Evolutionary conservation across 2,329 filamentous ascomycete species (phyloP), one percentile per base, ranked within the genome.

Genomic region (Amauroascus niger): DNA sequence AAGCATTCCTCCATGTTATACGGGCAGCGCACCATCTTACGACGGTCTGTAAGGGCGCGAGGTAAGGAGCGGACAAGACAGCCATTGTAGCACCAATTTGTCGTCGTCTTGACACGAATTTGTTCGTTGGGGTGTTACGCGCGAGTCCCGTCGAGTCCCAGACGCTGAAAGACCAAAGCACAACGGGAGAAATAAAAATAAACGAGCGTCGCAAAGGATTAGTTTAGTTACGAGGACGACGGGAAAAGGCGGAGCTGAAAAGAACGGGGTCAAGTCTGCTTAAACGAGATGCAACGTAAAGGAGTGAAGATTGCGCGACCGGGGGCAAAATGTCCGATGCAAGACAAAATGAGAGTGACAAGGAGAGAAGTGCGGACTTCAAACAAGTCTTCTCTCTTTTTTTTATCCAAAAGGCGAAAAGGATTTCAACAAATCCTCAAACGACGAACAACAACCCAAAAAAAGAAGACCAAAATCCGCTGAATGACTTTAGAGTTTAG

Each of bases 1-100:
- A 62, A 28, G 69, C 39, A 3, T 64, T 63, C 50, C 62, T 65
- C 66, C 68, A 71, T 43, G 65, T 57, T 8, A 46, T 24, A n/a
- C 53, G 52, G 4, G 55, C 52, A 4, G 14, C 14, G 13, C 6
- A 32, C 51, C 51, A 53, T 20, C 35, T 33, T 41, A 48, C 20
- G 18, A 43, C 13, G 35, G 26, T 13, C 16, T 9, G 16, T 13
- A 48, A 48, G 44, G n/a, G 16, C 9, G 37, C 22, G 6, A 35
- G 9, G 20, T 14, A 11, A 41, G 33, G 44, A 24, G n/a, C 16
- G 33, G 51, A 48, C 26, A 48, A 18, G 24, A 44, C 44, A 8
- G 44, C 51, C 50, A 53, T 53, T 14, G 22, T 8, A 13, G 41
- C 30, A 24, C 7, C 16, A 26, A 22, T 24, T 41, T 16, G 35